Evolutionary conservation across 495 filamentous ascomycete species (phyloP).

Genomic region (Neohortaea acidophila): DNA sequence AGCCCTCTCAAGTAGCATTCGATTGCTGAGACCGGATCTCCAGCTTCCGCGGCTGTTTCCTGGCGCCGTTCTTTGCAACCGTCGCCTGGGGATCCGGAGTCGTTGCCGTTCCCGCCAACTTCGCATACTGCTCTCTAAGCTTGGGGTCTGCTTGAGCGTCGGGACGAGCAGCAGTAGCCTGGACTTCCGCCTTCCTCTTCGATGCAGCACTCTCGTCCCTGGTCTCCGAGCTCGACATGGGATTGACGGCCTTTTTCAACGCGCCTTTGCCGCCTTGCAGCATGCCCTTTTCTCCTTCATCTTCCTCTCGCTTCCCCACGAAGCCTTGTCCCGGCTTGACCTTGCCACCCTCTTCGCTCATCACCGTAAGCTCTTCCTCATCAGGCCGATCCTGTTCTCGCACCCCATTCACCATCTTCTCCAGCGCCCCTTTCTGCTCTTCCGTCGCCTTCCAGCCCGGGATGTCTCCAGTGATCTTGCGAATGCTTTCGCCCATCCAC

Average conservation of each 20-base stretch:
- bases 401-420: constrained; percentile 19
- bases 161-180: background rate
- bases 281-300: background rate
- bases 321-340: background rate
- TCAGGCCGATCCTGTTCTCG: constrained; percentile 13
- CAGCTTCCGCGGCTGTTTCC: constrained; percentile 2
- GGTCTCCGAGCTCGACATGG: background rate
- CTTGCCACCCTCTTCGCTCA: constrained; percentile 3
- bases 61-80: background rate
- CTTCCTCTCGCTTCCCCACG: background rate
- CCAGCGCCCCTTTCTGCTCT: constrained; percentile 17
- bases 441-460: constrained; percentile 19
- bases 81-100: background rate
- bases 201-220: background rate
- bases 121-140: background rate
- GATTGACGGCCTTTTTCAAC: background rate
- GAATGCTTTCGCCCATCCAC: constrained; percentile 9
- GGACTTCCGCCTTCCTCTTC: background rate
- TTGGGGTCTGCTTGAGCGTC: background rate
- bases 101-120: background rate
- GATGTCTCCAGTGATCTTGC: constrained; percentile 13
- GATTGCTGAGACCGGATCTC: background rate
- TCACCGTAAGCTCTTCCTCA: constrained; percentile 12
- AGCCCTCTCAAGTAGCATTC: too few species aligned
- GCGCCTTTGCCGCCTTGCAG: background rate